These are phyloP conservation scores for Cyberlindnera mrakii DNA, from an alignment of 805 yeast genomes.

Conservation along the genomic window DNA sequence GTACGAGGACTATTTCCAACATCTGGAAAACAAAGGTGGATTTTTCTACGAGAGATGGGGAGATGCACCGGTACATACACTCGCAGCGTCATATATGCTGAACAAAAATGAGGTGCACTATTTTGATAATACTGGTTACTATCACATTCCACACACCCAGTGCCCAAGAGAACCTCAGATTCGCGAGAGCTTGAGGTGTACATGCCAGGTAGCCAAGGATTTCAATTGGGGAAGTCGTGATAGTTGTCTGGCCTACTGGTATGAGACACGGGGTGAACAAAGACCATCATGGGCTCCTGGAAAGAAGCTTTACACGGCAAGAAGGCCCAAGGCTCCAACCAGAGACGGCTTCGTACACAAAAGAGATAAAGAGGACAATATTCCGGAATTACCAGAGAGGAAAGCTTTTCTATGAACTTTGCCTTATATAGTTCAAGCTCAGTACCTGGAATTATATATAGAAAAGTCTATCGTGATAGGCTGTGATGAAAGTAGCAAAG, in stretches of 20 bases:
- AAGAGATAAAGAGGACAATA: too few species aligned
- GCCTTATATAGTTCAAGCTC: too few species aligned
- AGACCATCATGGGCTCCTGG: constrained; percentile 18
- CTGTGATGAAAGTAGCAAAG: too few species aligned
- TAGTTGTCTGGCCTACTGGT: constrained; percentile 21
- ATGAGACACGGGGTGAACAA: constrained; percentile 11
- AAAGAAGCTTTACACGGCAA: constrained; percentile 3
- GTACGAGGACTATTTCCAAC: constrained; percentile 55
- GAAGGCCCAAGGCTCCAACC: background rate
- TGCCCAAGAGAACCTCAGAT: constrained; percentile 46
- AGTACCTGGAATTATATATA: too few species aligned
- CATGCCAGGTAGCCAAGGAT: constrained; percentile 35
- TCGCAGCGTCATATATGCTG: constrained; percentile 61
- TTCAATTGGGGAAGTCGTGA: constrained; percentile 23
- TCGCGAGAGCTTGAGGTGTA: constrained; percentile 42
- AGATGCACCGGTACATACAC: constrained; percentile 86
- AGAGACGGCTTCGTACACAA: too few species aligned
- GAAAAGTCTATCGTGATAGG: too few species aligned
- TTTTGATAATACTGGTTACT: constrained; percentile 72
- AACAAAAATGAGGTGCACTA: constrained; percentile 55
- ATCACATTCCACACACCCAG: constrained; percentile 53
- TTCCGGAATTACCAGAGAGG: too few species aligned
- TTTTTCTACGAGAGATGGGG: constrained; percentile 91
- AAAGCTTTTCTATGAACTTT: too few species aligned
- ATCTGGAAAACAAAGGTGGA: constrained; percentile 65